phyloP scores from a whole-genome alignment of 2,329 filamentous ascomycete species.

The Neonectria sp. region DNA sequence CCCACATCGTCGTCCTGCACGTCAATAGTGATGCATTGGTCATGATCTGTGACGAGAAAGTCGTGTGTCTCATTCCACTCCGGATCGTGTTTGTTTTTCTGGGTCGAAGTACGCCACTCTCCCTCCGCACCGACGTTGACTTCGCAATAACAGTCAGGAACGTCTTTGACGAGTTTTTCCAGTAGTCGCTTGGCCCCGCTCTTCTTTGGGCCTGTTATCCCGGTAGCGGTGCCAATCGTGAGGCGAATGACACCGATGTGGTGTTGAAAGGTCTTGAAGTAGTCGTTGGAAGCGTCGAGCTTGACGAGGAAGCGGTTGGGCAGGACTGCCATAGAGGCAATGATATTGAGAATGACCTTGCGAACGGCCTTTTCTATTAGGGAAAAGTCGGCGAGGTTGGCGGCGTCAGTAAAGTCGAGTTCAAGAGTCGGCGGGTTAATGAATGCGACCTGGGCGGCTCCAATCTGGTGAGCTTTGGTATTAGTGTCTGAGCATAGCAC shows the following conservation, averaged over 20 bases:
- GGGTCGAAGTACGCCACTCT: constrained; percentile 44
- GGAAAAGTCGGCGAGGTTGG: constrained; percentile 45
- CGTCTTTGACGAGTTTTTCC: constrained; percentile 43
- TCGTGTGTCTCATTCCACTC: constrained; percentile 47
- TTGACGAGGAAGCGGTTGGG: constrained; percentile 48
- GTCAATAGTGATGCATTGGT: constrained; percentile 43
- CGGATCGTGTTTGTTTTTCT: constrained; percentile 45
- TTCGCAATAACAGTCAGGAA: constrained; percentile 45
- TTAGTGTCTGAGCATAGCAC: constrained; percentile 7
- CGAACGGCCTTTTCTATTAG: constrained; percentile 42
- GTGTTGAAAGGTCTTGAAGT: constrained; percentile 47
- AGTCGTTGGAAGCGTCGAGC: constrained; percentile 45
- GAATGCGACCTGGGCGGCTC: constrained; percentile 45
- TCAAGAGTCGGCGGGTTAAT: constrained; percentile 45
- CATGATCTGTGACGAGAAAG: constrained; percentile 45
- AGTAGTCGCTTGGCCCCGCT: constrained; percentile 41
- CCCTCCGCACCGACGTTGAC: constrained; percentile 43
- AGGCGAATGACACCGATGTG: constrained; percentile 45
- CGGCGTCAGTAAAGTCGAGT: constrained; percentile 46
- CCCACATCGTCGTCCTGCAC: constrained; percentile 43
- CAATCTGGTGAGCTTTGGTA: constrained; percentile 31
- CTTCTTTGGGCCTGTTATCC: constrained; percentile 42
- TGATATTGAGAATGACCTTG: constrained; percentile 44
- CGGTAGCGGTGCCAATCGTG: constrained; percentile 41
- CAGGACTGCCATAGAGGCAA: constrained; percentile 45